Percentiles rank a stretch among this genome's conserved stretches.
These are phyloP conservation scores for Kwoniella dendrophila DNA, from an alignment of 768 basidiomycete genomes.

Conservation along the genomic window DNA sequence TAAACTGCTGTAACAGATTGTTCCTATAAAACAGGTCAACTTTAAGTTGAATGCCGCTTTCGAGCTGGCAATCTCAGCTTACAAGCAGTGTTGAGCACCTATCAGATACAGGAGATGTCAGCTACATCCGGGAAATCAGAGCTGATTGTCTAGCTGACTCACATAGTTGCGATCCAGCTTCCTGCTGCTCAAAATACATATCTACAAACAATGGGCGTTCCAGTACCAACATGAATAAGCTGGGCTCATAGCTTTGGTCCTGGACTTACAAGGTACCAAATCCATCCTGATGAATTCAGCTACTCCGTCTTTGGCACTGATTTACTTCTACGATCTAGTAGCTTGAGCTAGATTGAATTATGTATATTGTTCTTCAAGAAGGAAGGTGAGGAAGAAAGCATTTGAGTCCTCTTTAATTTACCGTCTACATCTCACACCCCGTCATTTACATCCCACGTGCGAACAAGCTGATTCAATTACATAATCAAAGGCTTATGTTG, in stretches of 20 bases:
- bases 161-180: constrained; percentile 49
- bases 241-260: not conserved
- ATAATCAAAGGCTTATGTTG: too few species aligned
- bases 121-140: not conserved
- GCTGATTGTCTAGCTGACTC: constrained; percentile 3
- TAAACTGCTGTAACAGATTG: constrained; percentile 51
- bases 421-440: too few species aligned
- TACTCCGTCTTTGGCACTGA: too few species aligned
- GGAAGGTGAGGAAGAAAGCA: not conserved
- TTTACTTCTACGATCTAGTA: too few species aligned
- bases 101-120: not conserved
- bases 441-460: too few species aligned
- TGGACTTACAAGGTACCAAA: constrained; percentile 35
- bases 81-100: constrained; percentile 53
- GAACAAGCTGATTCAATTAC: too few species aligned
- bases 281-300: constrained; percentile 27
- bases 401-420: too few species aligned
- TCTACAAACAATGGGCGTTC: constrained; percentile 19
- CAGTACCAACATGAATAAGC: not conserved
- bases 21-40: constrained; percentile 26
- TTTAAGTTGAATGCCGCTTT: not conserved
- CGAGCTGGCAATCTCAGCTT: constrained; percentile 15
- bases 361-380: not conserved
- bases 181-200: constrained; percentile 51
- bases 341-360: too few species aligned